These are phyloP conservation scores for Letharia columbiana DNA, from an alignment of 495 filamentous ascomycete species.

Conservation along the genomic window DNA sequence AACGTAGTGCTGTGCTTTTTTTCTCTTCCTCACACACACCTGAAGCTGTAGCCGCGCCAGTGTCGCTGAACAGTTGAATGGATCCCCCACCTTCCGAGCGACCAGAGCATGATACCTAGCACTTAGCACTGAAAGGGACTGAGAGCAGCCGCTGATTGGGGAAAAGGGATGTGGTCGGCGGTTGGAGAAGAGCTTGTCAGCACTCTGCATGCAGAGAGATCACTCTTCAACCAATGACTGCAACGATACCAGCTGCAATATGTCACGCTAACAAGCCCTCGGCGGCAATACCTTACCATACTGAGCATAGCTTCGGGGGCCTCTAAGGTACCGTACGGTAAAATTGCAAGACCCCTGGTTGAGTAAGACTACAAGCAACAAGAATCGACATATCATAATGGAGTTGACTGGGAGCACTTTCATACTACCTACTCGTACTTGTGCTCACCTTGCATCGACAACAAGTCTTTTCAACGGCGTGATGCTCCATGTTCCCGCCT, in stretches of 20 bases:
- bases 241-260: background rate
- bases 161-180: background rate
- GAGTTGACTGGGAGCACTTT: no score
- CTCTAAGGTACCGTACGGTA: no score
- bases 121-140: background rate
- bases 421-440: no score
- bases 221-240: background rate
- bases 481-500: background rate
- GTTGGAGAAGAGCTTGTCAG: slow-evolving; percentile 4
- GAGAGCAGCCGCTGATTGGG: background rate
- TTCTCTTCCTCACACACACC: background rate
- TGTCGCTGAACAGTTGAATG: background rate
- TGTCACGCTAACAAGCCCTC: background rate
- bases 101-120: background rate
- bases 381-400: no score
- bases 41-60: slow-evolving; percentile 19
- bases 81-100: background rate
- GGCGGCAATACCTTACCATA: background rate
- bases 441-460: no score
- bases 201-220: background rate
- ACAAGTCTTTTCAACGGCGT: no score
- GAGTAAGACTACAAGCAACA: no score
- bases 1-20: background rate
- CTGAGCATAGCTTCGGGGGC: background rate
- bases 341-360: no score